phyloP scores from a whole-genome alignment of 306 rosid genomes.

The Begonia fuchsioides region DNA sequence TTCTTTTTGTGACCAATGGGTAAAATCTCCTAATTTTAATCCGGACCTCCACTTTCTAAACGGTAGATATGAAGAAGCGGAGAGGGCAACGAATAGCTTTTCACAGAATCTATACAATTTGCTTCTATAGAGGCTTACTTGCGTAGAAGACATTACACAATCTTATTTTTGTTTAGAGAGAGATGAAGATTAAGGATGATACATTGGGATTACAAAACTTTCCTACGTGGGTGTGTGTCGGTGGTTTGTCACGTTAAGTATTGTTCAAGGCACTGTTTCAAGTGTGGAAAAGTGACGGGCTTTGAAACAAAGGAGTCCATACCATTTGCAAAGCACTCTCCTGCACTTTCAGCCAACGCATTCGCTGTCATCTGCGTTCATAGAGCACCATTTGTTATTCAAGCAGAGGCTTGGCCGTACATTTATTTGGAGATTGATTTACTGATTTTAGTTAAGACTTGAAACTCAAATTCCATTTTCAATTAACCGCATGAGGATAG shows the following conservation, averaged over 20 bases:
- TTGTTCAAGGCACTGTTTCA: conserved; percentile 48
- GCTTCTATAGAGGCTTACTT: too few species aligned
- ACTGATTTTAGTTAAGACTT: neutral
- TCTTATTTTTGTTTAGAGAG: too few species aligned
- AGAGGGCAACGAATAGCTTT: too few species aligned
- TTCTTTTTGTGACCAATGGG: too few species aligned
- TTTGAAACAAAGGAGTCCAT: conserved; percentile 86
- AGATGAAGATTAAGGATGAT: conserved; percentile 6
- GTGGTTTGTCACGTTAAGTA: conserved; percentile 23
- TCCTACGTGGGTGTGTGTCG: conserved; percentile 14
- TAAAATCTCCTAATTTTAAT: too few species aligned
- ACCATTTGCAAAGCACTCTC: conserved; percentile 68
- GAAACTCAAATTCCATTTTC: neutral
- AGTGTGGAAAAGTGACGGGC: conserved; percentile 64
- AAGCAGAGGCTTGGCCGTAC: neutral
- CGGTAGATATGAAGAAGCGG: too few species aligned
- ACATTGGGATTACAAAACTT: conserved; percentile 52
- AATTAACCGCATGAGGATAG: neutral
- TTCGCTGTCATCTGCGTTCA: conserved; percentile 77
- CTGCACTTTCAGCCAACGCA: conserved; percentile 77
- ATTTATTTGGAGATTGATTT: too few species aligned
- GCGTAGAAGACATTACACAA: too few species aligned
- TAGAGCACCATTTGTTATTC: neutral
- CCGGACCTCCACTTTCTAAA: too few species aligned
- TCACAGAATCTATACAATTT: too few species aligned